These are phyloP conservation scores for Russula vinacea DNA, from an alignment of 768 basidiomycete genomes.

Conservation along the genomic window DNA sequence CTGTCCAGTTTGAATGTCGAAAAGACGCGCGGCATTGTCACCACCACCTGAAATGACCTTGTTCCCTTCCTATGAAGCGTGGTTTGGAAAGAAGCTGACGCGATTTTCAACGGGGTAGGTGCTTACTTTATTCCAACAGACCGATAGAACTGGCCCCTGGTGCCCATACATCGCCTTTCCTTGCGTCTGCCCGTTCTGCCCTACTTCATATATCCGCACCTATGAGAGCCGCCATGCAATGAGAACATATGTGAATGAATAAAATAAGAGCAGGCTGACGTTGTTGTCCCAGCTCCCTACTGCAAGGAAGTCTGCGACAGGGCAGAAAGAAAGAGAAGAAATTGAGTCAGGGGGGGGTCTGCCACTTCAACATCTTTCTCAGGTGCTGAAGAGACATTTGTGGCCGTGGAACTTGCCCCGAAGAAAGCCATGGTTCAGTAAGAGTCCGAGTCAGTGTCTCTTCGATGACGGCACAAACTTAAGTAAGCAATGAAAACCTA, in stretches of 20 bases:
- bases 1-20: conserved; percentile 82
- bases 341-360: conserved; percentile 87
- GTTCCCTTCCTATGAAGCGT: conserved; percentile 68
- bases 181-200: conserved; percentile 71
- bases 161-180: conserved; percentile 90
- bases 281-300: conserved; percentile 95
- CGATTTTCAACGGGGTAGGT: background rate
- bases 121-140: conserved; percentile 88
- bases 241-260: background rate
- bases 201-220: conserved; percentile 93
- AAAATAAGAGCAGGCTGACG: conserved; percentile 43
- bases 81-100: conserved; percentile 13
- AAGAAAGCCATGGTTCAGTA: conserved; percentile 45
- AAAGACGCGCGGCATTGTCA: conserved; percentile 94
- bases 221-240: conserved; percentile 33
- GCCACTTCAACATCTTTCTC: conserved; percentile 81
- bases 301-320: conserved; percentile 83
- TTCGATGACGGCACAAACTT: conserved; percentile 26
- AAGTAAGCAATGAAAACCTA: conserved; percentile 23
- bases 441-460: background rate
- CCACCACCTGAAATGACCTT: conserved; percentile 91
- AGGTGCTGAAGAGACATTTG: conserved; percentile 40
- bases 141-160: conserved; percentile 82
- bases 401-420: conserved; percentile 34
- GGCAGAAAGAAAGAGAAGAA: conserved; percentile 79